Evolutionary conservation across 495 filamentous ascomycete genomes (phyloP).

Genomic region (Amniculicola lignicola): DNA sequence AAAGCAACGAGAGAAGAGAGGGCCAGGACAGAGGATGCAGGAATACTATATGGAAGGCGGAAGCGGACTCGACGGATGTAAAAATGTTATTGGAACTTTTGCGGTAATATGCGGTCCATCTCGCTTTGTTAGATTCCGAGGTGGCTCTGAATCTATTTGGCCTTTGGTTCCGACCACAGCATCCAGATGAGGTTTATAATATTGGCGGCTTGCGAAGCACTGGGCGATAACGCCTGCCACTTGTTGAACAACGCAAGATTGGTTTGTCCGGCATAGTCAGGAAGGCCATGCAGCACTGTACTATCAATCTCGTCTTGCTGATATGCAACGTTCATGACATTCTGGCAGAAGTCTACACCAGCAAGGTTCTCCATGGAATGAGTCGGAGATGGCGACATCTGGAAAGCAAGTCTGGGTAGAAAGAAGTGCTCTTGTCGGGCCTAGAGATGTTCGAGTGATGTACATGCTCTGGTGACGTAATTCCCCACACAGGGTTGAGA

Average conservation of each 20-base stretch:
- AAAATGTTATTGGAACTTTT: slow-evolving; percentile 33
- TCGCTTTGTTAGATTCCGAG: slow-evolving; percentile 2
- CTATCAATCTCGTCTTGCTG: background rate
- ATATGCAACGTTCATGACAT: slow-evolving; percentile 22
- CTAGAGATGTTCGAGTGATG: slow-evolving; percentile 36
- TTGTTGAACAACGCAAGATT: slow-evolving; percentile 38
- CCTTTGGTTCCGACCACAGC: slow-evolving; percentile 11
- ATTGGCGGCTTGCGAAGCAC: slow-evolving; percentile 10
- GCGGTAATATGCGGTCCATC: background rate
- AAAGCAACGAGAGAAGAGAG: slow-evolving; percentile 8
- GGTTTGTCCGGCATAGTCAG: slow-evolving; percentile 39
- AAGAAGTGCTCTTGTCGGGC: slow-evolving; percentile 36
- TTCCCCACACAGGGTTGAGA: slow-evolving; percentile 42
- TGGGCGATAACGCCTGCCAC: slow-evolving; percentile 40
- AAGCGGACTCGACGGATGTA: slow-evolving; percentile 36
- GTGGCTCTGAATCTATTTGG: slow-evolving; percentile 1
- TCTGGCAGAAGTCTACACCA: slow-evolving; percentile 20
- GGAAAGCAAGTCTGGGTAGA: slow-evolving; percentile 26
- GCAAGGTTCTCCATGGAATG: slow-evolving; percentile 26
- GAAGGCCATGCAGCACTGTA: background rate
- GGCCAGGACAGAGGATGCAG: slow-evolving; percentile 35
- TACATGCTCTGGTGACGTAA: slow-evolving; percentile 34
- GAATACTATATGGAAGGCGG: slow-evolving; percentile 40
- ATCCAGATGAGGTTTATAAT: slow-evolving; percentile 47
- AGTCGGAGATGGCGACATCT: background rate